Conservation (phyloP, 2,329 filamentous ascomycete genomes). For the Cryphonectria nitschkei region DNA sequence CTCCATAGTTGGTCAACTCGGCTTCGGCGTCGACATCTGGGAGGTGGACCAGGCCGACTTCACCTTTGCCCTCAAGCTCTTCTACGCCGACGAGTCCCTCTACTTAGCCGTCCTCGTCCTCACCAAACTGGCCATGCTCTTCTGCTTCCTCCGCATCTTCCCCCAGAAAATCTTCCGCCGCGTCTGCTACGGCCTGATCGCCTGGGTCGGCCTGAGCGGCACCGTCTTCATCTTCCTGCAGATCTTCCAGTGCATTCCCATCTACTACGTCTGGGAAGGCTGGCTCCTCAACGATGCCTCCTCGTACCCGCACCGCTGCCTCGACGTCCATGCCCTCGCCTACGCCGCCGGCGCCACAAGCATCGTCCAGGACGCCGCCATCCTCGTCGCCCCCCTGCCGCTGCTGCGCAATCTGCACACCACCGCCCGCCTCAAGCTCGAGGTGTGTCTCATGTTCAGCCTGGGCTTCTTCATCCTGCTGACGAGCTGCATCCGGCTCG, state of each 20-base stretch:
- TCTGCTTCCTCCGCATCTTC: slow-evolving; percentile 38
- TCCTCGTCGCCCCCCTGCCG: slow-evolving; percentile 41
- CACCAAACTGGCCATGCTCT: slow-evolving; percentile 38
- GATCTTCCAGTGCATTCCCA: slow-evolving; percentile 43
- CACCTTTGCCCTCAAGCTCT: slow-evolving; percentile 39
- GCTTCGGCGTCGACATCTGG: slow-evolving; percentile 46
- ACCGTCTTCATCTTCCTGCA: slow-evolving; percentile 38
- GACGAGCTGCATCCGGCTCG: slow-evolving; percentile 42
- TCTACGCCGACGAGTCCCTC: slow-evolving; percentile 40
- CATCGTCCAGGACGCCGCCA: slow-evolving; percentile 41
- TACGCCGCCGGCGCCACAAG: slow-evolving; percentile 37
- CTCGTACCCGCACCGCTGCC: slow-evolving; percentile 32
- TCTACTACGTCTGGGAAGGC: slow-evolving; percentile 39
- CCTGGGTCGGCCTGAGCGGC: slow-evolving; percentile 35
- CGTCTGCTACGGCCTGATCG: slow-evolving; percentile 34
- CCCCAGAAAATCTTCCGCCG: slow-evolving; percentile 35
- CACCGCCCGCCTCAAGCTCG: slow-evolving; percentile 33
- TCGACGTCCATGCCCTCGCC: slow-evolving; percentile 39
- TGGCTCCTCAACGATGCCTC: slow-evolving; percentile 34
- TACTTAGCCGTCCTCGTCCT: slow-evolving; percentile 38
- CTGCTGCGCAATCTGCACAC: slow-evolving; percentile 37
- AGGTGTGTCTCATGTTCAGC: slow-evolving; percentile 42
- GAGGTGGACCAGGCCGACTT: slow-evolving; percentile 36
- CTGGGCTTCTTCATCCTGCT: slow-evolving; percentile 42
- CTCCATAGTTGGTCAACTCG: slow-evolving; percentile 33